Evolutionary conservation across 176 grass and related monocot species (phyloP), one percentile per base, ranked within the genome.

Genomic region (Musa itinerans): DNA sequence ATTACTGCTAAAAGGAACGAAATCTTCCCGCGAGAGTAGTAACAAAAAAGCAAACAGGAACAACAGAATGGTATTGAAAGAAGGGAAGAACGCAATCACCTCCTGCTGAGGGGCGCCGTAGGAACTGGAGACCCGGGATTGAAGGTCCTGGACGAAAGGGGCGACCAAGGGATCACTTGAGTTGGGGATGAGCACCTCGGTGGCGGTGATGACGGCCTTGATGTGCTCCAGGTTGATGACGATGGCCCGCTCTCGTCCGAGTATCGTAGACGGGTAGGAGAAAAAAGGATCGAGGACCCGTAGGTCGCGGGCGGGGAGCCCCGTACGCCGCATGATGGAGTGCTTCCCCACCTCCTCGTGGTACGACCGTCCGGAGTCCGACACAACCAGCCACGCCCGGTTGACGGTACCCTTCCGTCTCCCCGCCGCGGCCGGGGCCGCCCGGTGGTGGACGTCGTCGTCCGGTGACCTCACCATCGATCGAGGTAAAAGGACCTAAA

Each of bases 201-300:
- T 15, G 66, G 90, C 93, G 65, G 90, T 96, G 63, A 96, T 75
- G 53, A 92, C 82, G 74, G 75, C 87, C 82, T 82, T 86, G 89
- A 92, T 87, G 84, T 84, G 82, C 83, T 96, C 89, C 66, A 92
- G 83, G 74, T 85, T 96, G 21, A 96, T 66, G 59, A 96, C 87
- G 75, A 96, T 78, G 51, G 89, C 87, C 69, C 87, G 83, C n/a
- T 96, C 89, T 76, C 93, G 82, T 27, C 85, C 89, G 17, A 96
- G 74, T 57, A 96, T 90, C 15, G 87, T 86, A 69, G 93, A 96
- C 8, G 87, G 93, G 86, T 88, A 92, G n/a, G 87, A 58, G 76
- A 96, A 90, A 21, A 77, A 15, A n/a, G 87, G 87, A 43, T 96
- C 93, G n/a, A 96, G 90, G 57, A 88, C 54, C 56, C 93, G 79